Evolutionary conservation across 371 early-diverging fungal species (phyloP).

Genomic region (Rhizopus microsporus): DNA sequence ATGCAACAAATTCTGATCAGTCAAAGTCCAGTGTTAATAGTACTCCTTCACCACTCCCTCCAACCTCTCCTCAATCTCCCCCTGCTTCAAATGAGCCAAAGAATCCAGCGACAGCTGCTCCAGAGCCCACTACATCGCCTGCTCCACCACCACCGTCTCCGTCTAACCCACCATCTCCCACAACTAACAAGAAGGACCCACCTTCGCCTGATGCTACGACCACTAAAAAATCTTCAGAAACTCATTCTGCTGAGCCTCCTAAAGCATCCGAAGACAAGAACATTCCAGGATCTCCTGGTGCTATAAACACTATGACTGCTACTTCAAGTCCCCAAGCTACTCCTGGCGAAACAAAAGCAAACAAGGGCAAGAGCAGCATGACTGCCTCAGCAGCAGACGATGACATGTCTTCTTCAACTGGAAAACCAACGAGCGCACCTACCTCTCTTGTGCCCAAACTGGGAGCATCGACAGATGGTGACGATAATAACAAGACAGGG

Average conservation of each 20-base stretch:
- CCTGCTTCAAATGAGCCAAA: not conserved
- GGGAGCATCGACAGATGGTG: conserved; percentile 1
- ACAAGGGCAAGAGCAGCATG: not conserved
- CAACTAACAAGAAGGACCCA: not conserved
- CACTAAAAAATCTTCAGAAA: conserved; percentile 6
- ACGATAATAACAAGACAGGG: conserved; percentile 26
- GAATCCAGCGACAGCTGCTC: not conserved
- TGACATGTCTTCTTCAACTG: conserved; percentile 9
- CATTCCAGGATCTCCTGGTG: not conserved
- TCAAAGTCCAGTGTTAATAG: conserved; percentile 4
- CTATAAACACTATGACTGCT: not conserved
- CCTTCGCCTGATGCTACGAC: conserved; percentile 13
- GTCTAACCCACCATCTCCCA: not conserved
- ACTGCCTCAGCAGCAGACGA: conserved; percentile 1
- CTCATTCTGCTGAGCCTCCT: conserved; percentile 10
- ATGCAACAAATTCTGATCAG: conserved; percentile 3
- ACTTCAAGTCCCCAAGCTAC: conserved; percentile 1
- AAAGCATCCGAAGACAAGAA: conserved; percentile 4
- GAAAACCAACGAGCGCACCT: conserved; percentile 2
- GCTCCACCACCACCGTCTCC: not conserved
- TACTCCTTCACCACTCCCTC: conserved; percentile 15
- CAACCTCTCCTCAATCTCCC: conserved; percentile 6
- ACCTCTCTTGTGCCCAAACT: conserved; percentile 3
- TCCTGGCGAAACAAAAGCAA: conserved; percentile 1
- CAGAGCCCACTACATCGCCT: conserved; percentile 6